phyloP scores from a whole-genome alignment of 2,329 filamentous ascomycete species.

The Reticulascus tulasneorum region DNA sequence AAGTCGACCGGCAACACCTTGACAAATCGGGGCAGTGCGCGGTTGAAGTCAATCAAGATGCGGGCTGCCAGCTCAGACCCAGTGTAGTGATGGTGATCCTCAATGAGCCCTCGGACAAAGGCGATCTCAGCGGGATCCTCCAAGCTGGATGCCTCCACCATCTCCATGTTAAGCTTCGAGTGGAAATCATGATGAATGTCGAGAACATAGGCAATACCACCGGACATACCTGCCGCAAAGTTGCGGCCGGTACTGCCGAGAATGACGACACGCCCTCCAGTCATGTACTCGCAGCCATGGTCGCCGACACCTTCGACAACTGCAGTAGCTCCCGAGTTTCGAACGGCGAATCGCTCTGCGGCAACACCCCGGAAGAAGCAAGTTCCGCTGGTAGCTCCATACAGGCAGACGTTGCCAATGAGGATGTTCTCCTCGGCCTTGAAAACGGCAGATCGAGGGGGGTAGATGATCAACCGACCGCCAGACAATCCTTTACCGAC shows the following conservation, averaged over 20 bases:
- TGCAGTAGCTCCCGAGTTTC: conserved; percentile 93
- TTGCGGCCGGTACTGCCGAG: conserved; percentile 90
- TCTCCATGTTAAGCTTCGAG: conserved; percentile 92
- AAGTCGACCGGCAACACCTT: conserved; percentile 94
- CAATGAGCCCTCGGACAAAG: conserved; percentile 83
- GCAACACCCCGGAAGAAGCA: conserved; percentile 97
- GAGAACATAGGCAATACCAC: conserved; percentile 91
- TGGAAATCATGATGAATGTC: conserved; percentile 87
- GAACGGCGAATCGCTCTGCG: conserved; percentile 92
- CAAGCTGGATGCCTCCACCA: conserved; percentile 85
- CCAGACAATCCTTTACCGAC: conserved; percentile 94
- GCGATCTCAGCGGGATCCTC: conserved; percentile 87
- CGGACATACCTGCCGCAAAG: conserved; percentile 98
- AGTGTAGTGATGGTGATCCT: conserved; percentile 97
- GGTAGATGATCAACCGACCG: conserved; percentile 89
- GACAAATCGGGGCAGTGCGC: conserved; percentile 83
- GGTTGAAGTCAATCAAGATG: conserved; percentile 91
- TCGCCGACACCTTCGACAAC: conserved; percentile 95
- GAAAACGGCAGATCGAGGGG: conserved; percentile 83
- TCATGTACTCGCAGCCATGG: conserved; percentile 99
- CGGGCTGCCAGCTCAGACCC: conserved; percentile 92
- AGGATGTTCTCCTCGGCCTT: conserved; percentile 95
- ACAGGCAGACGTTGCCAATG: conserved; percentile 90
- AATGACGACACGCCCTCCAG: conserved; percentile 83
- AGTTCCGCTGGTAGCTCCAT: conserved; percentile 84